These are phyloP conservation scores for Parsonsia alboflavescens DNA, from an alignment of 257 asterid species.

Conservation along the genomic window DNA sequence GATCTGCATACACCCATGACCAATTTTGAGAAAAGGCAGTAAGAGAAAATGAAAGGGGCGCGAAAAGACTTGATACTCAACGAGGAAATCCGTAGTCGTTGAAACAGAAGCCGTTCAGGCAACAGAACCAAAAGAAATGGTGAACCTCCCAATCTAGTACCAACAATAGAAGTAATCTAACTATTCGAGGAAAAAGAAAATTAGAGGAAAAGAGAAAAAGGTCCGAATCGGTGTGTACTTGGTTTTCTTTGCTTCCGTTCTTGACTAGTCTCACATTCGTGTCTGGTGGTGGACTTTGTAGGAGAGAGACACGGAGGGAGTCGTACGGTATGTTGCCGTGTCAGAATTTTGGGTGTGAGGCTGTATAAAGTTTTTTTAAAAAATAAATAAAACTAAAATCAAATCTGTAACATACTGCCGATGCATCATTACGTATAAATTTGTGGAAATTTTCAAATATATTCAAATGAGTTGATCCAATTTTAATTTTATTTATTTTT, in stretches of 20 bases:
- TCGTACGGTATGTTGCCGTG: background rate
- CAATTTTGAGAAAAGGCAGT: background rate
- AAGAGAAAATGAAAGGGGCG: background rate
- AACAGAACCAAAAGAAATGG: background rate
- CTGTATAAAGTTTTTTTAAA: too few relatives aligned
- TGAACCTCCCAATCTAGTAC: background rate
- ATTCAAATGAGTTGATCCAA: too few relatives aligned
- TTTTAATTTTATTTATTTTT: too few relatives aligned
- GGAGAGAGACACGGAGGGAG: background rate
- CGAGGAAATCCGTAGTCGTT: background rate
- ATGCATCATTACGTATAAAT: too few relatives aligned
- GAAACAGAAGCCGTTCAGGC: background rate
- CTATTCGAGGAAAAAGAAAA: background rate
- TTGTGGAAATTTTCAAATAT: too few relatives aligned
- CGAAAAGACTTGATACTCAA: background rate
- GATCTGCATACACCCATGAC: background rate
- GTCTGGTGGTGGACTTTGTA: background rate
- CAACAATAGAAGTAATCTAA: background rate
- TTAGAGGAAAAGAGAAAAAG: background rate
- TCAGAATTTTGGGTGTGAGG: slow-evolving; percentile 5
- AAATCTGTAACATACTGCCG: background rate
- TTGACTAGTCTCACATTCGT: slow-evolving; percentile 15
- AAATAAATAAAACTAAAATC: too few relatives aligned
- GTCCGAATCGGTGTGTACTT: slow-evolving; percentile 2
- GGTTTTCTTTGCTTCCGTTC: slow-evolving; percentile 5